These are phyloP conservation scores for Pichia ethanolica DNA, from an alignment of 805 yeast species.

Conservation along the genomic window DNA sequence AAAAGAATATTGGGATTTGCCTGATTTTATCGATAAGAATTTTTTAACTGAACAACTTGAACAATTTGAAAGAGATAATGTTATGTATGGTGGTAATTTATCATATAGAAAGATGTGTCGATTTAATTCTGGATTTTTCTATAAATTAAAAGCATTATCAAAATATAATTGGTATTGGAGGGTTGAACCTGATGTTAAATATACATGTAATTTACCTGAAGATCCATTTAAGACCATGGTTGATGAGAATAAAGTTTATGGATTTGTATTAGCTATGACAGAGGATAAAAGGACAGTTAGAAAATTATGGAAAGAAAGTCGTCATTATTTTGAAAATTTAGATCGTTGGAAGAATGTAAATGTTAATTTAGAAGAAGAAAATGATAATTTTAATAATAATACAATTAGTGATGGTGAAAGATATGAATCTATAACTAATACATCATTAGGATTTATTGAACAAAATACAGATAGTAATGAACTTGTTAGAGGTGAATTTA, in stretches of 20 bases:
- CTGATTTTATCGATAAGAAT: conserved; percentile 32
- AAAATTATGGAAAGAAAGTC: conserved; percentile 42
- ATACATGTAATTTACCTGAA: conserved; percentile 40
- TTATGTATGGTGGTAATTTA: conserved; percentile 52
- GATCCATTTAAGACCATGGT: conserved; percentile 45
- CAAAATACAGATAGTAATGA: conserved; percentile 33
- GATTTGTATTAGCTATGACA: conserved; percentile 43
- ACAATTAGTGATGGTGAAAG: conserved; percentile 3
- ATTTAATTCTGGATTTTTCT: conserved; percentile 44
- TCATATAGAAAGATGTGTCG: conserved; percentile 67
- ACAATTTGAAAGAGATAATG: conserved; percentile 22
- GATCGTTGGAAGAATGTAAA: conserved; percentile 2
- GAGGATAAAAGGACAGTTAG: conserved; percentile 42
- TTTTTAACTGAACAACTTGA: conserved; percentile 25
- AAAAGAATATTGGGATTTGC: conserved; percentile 40
- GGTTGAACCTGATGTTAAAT: conserved; percentile 46
- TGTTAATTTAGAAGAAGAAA: no score
- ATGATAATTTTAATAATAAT: background rate
- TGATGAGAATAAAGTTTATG: conserved; percentile 39
- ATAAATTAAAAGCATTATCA: conserved; percentile 37
- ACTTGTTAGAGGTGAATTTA: conserved; percentile 39
- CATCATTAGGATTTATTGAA: conserved; percentile 39
- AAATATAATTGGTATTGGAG: conserved; percentile 52
- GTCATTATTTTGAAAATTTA: conserved; percentile 31
- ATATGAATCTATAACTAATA: conserved; percentile 30